Base-by-base conservation (phyloP, 179 eudicot genomes). In the Sideroxylon spinosum region DNA sequence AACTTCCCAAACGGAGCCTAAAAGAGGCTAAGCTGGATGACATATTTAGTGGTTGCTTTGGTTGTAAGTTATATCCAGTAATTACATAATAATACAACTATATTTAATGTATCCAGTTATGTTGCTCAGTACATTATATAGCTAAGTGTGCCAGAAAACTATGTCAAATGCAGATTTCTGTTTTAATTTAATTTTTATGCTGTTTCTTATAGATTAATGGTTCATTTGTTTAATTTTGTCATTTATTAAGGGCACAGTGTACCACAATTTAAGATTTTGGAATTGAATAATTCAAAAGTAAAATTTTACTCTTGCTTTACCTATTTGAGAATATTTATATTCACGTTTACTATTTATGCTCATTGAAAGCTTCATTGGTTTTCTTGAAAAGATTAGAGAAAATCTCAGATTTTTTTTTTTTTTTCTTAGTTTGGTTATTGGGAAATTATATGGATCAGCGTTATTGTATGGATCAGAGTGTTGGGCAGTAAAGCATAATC, bases 281-380 rank as follows among this genome's bases (percentile, higher is more conserved):
- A 44, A 49, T 13, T 71, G 74, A 71, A 25, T 13, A 50, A 71
- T 71, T 22, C 23, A 50, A 53, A 71, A 29, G n/a, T 37, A 71
- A 14, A 49, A 9, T 22, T 71, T 11, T 63, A 55, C 2, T 48
- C 28, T 49, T 70, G 48, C 72, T 68, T 52, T 20, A 22, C 26
- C 26, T 49, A 57, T 49, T 20, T 70, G 10, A n/a, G 4, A 4
- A 46, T 2, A 7, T 68, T 44, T 5, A 23, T 14, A 17, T 32
- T 32, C 10, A 2, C 14, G 37, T 68, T 37, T 70, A 13, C 74
- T 1, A 6, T 13, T 63, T 6, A 12, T 49, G 57, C 13, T 23
- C 19, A 22, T 70, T 70, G 55, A 70, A 49, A 7, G n/a, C 74
- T 70, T 49, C 14, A 6, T 48, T 8, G 56, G n/a, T 49, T 69